Evolutionary conservation across 805 yeast species (phyloP), one percentile per base, ranked within the genome.

Genomic region (Metschnikowia arizonensis): DNA sequence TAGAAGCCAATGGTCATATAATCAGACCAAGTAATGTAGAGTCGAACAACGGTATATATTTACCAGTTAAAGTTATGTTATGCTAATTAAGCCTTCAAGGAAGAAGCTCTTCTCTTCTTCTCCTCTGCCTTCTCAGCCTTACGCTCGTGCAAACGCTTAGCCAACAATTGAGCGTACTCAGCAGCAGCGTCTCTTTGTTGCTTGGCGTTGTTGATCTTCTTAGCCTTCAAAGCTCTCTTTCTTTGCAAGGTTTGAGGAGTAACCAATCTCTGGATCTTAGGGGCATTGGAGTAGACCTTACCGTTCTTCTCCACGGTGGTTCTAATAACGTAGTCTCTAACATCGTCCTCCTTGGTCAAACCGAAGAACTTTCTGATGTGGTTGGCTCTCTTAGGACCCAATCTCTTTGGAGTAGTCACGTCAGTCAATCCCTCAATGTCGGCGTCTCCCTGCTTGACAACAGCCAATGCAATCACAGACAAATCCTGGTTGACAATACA

Each of bases 311-410:
- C 84, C 62, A 93, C 85, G 76, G 91, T 97, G 80, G 99, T 90
- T 82, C 98, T 93, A 71, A 93, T 83, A 64, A 93, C 99, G 77
- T 81, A 93, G 63, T 73, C 66, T 70, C 70, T 52, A 59, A 86
- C 91, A 66, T 87, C 95, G 66, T 86, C 95, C 74, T 86, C 95
- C 81, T 88, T 86, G 77, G 95, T 72, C 67, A 88, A 85, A 79
- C 97, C 98, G 72, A 88, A 93, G 96, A 93, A 93, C 79, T 93
- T 91, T 86, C 98, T 90, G 77, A 93, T 93, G 91, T 91, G 78
- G 95, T 89, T 91, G 71, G 99, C 99, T 86, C 99, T 89, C 95
- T 93, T 93, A 78, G 99, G 99, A 71, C 99, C 99, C 72, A 93
- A 85, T 83, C 98, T 90, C 85, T 91, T 93, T 79, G 99, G 97